Conservation (phyloP, 2,329 filamentous ascomycete genomes). For the Leptodontidium sp. region DNA sequence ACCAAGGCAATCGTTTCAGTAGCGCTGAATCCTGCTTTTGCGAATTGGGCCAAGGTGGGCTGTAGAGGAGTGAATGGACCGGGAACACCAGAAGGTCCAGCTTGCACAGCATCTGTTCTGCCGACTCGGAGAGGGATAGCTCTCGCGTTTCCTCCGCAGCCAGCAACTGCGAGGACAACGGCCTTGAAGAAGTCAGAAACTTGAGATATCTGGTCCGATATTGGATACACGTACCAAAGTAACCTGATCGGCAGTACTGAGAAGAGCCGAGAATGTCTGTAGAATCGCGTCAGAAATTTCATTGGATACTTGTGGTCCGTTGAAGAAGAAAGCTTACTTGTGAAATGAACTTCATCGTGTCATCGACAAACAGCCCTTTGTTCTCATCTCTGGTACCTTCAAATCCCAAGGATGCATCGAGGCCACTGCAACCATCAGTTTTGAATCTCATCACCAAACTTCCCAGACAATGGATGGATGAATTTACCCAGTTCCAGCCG, state of each 20-base stretch:
- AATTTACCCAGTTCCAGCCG: conserved; percentile 33
- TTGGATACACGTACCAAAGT: conserved; percentile 20
- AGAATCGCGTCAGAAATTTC: not conserved
- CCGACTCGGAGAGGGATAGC: conserved; percentile 28
- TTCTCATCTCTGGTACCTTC: conserved; percentile 34
- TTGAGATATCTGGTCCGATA: not conserved
- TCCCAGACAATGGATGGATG: not conserved
- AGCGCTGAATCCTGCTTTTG: conserved; percentile 27
- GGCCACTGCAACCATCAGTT: conserved; percentile 25
- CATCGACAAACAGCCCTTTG: conserved; percentile 31
- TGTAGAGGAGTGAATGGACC: conserved; percentile 24
- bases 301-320: too few relatives aligned
- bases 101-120: conserved; percentile 29
- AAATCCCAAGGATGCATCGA: conserved; percentile 38
- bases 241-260: conserved; percentile 30
- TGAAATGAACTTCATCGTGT: conserved; percentile 24
- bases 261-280: conserved; percentile 23
- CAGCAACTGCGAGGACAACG: conserved; percentile 15
- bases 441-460: not conserved
- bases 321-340: conserved; percentile 21
- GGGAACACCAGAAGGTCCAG: conserved; percentile 35
- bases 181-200: conserved; percentile 20
- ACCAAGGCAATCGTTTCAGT: conserved; percentile 28
- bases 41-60: conserved; percentile 24
- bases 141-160: conserved; percentile 25